A percentile compares a stretch with the other conserved stretches of the same genome.
These are phyloP conservation scores for Mucor circinelloides DNA, from an alignment of 371 early-diverging fungal genomes.

Conservation along the genomic window DNA sequence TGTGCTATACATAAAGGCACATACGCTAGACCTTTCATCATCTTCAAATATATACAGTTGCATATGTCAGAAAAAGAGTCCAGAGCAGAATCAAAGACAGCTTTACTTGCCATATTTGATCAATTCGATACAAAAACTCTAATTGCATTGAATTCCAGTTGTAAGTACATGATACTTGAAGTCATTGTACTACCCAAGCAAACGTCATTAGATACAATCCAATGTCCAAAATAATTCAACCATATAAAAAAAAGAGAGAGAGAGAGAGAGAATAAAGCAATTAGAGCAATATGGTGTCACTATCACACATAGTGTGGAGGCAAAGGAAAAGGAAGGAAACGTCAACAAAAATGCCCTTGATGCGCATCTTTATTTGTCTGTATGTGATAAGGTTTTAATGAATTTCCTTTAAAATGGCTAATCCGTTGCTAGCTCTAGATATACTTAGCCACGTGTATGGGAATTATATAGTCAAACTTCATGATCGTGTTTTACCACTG, in stretches of 20 bases:
- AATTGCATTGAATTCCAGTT: background rate
- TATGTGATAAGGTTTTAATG: background rate
- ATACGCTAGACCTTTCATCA: background rate
- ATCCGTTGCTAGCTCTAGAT: background rate
- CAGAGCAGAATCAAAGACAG: background rate
- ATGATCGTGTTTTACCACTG: background rate
- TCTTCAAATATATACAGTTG: background rate
- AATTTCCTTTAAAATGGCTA: background rate
- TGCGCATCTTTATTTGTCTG: constrained; percentile 2
- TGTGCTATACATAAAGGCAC: background rate
- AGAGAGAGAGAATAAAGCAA: background rate
- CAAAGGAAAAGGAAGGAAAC: background rate
- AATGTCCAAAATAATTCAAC: background rate
- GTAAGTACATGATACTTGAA: background rate
- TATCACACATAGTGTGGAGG: background rate
- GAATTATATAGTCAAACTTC: background rate
- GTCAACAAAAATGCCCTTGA: background rate
- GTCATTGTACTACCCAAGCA: background rate
- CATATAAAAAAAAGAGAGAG: too few species aligned
- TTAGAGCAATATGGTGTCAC: background rate
- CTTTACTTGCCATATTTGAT: background rate
- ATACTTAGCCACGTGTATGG: background rate
- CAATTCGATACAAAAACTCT: background rate
- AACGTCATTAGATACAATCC: background rate
- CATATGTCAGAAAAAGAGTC: background rate